Percentiles rank a stretch among this genome's conserved stretches.
Conservation (phyloP, 2,329 filamentous ascomycete genomes). For the Magnaporthales sp. region DNA sequence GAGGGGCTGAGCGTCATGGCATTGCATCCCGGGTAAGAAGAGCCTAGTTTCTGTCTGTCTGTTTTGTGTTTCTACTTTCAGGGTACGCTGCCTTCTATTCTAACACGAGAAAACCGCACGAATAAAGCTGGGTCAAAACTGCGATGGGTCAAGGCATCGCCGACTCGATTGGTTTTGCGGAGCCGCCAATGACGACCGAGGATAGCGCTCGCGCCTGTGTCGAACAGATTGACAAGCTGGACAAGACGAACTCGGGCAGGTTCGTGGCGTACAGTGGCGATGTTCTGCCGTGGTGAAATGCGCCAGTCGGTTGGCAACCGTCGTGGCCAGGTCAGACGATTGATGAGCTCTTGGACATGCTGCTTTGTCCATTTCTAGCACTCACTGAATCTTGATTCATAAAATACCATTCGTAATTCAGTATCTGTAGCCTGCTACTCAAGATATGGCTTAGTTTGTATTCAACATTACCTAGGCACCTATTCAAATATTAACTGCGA, state of each 20-base stretch:
- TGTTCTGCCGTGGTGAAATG: constrained; percentile 15
- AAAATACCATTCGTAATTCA: background rate
- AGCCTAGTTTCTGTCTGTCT: background rate
- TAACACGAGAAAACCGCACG: background rate
- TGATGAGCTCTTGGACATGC: too few species aligned
- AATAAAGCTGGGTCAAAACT: constrained; percentile 18
- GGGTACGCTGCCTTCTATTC: background rate
- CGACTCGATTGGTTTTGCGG: constrained; percentile 14
- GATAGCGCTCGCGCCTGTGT: constrained; percentile 15
- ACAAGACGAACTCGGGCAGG: constrained; percentile 11
- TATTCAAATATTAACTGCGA: too few species aligned
- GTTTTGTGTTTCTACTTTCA: background rate
- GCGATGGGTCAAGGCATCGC: constrained; percentile 17
- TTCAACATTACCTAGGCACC: too few species aligned
- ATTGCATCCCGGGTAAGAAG: constrained; percentile 20
- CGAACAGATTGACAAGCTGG: constrained; percentile 11
- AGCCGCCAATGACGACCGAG: constrained; percentile 14
- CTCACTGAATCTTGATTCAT: background rate
- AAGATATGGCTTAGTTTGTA: too few species aligned
- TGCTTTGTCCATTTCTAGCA: too few species aligned
- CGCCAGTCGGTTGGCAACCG: background rate
- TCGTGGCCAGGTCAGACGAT: background rate
- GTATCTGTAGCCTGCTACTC: too few species aligned
- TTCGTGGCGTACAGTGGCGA: constrained; percentile 11
- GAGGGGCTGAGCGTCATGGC: constrained; percentile 15